Evolutionary conservation across 495 filamentous ascomycete species (phyloP), one percentile per base, ranked within the genome.

Genomic region (Pyrenula aspistea): DNA sequence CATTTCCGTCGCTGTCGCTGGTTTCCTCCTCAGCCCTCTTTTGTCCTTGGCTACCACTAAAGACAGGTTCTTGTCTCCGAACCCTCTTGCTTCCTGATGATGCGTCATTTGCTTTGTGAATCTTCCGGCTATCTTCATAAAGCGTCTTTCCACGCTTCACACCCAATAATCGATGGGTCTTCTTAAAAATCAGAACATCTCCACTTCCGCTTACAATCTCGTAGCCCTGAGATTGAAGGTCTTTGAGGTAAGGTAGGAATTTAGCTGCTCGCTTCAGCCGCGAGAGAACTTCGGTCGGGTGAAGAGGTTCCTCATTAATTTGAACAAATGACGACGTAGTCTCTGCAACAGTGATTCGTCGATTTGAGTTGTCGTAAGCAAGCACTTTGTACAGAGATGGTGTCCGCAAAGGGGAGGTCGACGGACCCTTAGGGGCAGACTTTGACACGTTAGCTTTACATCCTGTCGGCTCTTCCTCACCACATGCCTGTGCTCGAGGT

Each of bases 101-200:
- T 55, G 49, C 56, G 55, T 21, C 53, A 58, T 2, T 59, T 55
- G 47, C 62, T 61, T 19, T 64, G 49, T 0, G 47, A 57, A 36
- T 23, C 51, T 54, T 4, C 56, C 53, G n/a, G 58, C 57, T 22
- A 8, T 24, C 31, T 24, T 47, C 55, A 12, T 65, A 25, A 19
- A 61, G 53, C 25, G 42, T 57, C 12, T 60, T 55, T 11, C 60
- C 56, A n/a, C 62, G 31, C 1, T 56, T n/a, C 19, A 53, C 54
- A 24, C 59, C 23, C 8, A 15, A 36, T 56, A 10, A 42, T 3
- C 48, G 57, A 25, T 22, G 22, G 10, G 21, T 49, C 62, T 88
- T 85, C 56, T 80, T 80, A 62, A 91, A 89, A 0, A 93, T 79
- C 19, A 91, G 75, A 8, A 91, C 75, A 63, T 91, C 80, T 2